Base-by-base conservation (phyloP, 2,329 filamentous ascomycete genomes). In the Fusarium algeriense region DNA sequence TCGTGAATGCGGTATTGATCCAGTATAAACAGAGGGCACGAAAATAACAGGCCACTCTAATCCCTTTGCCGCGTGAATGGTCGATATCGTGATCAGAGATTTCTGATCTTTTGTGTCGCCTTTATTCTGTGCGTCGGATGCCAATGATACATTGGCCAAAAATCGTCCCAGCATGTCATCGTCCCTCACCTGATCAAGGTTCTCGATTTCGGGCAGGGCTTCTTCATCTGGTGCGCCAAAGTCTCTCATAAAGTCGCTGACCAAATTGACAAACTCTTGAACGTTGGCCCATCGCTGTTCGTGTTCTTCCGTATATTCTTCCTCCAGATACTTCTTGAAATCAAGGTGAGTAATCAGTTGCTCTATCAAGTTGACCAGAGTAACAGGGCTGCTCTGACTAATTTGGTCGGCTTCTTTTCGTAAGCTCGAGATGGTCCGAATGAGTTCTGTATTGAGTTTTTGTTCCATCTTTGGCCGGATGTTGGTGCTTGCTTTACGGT, bases 1-100 rank as follows among this genome's bases (percentile, higher is more conserved):
- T 73, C 95, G 88, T 4, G 91, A 92, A 79, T 98, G 95, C 7
- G 95, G 95, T 64, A 98, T 97, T 4, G 92, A 95, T 2, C 95
- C 96, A 49, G 94, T 90, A 78, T 97, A 97, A 30, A 94, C 92
- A 2, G 93, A 93, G 9, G 96, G 95, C 19, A 98, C 90, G 79
- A 98, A 98, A 2, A 98, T 94, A 3, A 97, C 87, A 1, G 95
- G 95, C 96, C 96, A 99, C 80, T 99, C 95, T 2, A 99, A 85
- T 6, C 95, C 95, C 80, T 99, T 99, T 5, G 95, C 94, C 1
- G 95, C 94, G 78, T 99, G 95, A 14, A 99, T 98, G 0, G 95
- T 99, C 9, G 94, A 98, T 28, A 99, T 93, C 1, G 95, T 98
- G 23, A 98, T 89, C 73, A 93, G 86, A 4, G 88, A 84, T 32